Percentiles rank a stretch among this genome's conserved stretches.
These are phyloP conservation scores for Penicillium chermesinum DNA, from an alignment of 495 filamentous ascomycete genomes.

Conservation along the genomic window DNA sequence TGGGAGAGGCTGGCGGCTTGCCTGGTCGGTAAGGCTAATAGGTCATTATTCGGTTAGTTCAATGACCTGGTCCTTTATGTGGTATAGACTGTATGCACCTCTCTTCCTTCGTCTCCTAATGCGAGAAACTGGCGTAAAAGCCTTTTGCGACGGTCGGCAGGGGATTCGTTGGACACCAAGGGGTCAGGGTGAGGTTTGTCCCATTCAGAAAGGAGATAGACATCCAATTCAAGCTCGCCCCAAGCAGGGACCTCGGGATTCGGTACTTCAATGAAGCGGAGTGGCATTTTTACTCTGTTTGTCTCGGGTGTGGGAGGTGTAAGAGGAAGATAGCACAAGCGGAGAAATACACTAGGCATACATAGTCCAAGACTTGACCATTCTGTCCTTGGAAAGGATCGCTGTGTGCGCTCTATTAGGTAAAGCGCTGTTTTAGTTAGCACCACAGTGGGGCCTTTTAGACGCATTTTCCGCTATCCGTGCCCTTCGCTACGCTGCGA, in stretches of 20 bases:
- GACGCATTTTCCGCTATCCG: no score
- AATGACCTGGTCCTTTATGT: not conserved
- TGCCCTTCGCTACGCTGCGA: no score
- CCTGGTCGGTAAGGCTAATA: conserved; percentile 3
- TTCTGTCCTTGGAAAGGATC: no score
- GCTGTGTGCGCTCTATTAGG: no score
- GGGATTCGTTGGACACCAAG: conserved; percentile 1
- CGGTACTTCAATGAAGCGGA: conserved; percentile 2
- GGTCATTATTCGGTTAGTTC: conserved; percentile 3
- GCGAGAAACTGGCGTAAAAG: conserved; percentile 6
- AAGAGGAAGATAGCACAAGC: not conserved
- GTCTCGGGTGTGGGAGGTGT: not conserved
- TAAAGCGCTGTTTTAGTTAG: no score
- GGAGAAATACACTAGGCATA: not conserved
- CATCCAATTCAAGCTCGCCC: conserved; percentile 1
- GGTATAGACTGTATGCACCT: not conserved
- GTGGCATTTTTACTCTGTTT: conserved; percentile 3
- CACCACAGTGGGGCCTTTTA: no score
- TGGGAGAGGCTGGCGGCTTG: not conserved
- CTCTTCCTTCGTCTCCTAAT: conserved; percentile 1
- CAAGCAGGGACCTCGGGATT: conserved; percentile 4
- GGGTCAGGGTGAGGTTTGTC: conserved; percentile 4
- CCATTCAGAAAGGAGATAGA: conserved; percentile 6
- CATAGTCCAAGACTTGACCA: not conserved
- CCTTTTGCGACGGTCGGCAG: conserved; percentile 3